Evolutionary conservation across 2,329 filamentous ascomycete species (phyloP).

Genomic region (Microdochium trichocladiopsis): DNA sequence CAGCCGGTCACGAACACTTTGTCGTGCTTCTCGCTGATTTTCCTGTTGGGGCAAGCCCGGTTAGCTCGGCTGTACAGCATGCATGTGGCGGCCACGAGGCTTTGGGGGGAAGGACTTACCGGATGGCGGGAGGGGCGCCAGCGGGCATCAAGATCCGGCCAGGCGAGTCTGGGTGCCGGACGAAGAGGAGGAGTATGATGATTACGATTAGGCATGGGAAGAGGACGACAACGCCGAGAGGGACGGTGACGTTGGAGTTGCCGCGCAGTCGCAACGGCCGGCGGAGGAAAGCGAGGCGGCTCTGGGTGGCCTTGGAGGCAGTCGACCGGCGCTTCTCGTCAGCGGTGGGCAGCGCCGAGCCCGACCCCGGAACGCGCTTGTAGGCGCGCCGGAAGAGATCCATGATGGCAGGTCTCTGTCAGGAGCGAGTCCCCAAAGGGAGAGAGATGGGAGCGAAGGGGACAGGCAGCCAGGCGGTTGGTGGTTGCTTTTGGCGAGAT

Average conservation of each 20-base stretch:
- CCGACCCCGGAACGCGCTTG: slow-evolving; percentile 36
- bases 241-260: slow-evolving; percentile 88
- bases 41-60: slow-evolving; percentile 42
- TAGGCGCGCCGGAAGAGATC: slow-evolving; percentile 51
- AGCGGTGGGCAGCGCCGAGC: slow-evolving; percentile 38
- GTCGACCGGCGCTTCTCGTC: slow-evolving; percentile 39
- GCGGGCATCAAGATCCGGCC: slow-evolving; percentile 81
- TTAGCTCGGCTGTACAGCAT: not conserved
- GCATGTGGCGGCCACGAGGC: not conserved
- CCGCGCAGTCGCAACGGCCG: slow-evolving; percentile 82
- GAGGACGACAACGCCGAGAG: slow-evolving; percentile 83
- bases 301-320: slow-evolving; percentile 19
- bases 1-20: slow-evolving; percentile 94
- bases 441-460: not conserved
- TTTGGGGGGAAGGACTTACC: slow-evolving; percentile 48
- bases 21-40: slow-evolving; percentile 95
- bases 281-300: slow-evolving; percentile 69
- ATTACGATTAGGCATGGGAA: slow-evolving; percentile 90
- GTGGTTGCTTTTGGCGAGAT: not conserved
- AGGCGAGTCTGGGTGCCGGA: slow-evolving; percentile 77
- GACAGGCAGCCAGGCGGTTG: not conserved
- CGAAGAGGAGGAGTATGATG: slow-evolving; percentile 82
- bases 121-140: slow-evolving; percentile 80
- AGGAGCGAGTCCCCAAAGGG: slow-evolving; percentile 5
- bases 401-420: slow-evolving; percentile 28